Percentiles rank a stretch among this genome's conserved stretches.
phyloP scores from a whole-genome alignment of 495 filamentous ascomycete genomes.

The Aspergillus indologenus region DNA sequence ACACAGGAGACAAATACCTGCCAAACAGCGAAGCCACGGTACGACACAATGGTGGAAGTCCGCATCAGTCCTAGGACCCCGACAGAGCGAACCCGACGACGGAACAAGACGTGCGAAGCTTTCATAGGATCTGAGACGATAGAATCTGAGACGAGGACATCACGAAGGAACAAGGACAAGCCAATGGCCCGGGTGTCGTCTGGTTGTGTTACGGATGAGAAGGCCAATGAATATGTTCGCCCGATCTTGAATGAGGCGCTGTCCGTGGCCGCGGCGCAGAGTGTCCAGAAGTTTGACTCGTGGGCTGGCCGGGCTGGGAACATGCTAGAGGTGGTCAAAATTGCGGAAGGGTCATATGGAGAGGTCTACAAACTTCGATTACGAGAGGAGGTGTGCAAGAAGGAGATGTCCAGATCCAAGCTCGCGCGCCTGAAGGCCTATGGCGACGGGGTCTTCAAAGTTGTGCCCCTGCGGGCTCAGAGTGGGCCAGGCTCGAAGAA shows the following conservation, averaged over 20 bases:
- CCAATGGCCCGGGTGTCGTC: slow-evolving; percentile 29
- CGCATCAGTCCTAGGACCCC: slow-evolving; percentile 19
- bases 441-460: slow-evolving; percentile 48
- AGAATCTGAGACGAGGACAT: slow-evolving; percentile 13
- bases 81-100: background rate
- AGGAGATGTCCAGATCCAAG: slow-evolving; percentile 41
- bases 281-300: slow-evolving; percentile 40
- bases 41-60: slow-evolving; percentile 36
- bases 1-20: slow-evolving; percentile 4
- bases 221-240: slow-evolving; percentile 38
- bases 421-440: slow-evolving; percentile 38
- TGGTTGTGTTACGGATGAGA: slow-evolving; percentile 36
- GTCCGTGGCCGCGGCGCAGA: slow-evolving; percentile 35
- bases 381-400: slow-evolving; percentile 35
- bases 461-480: slow-evolving; percentile 46
- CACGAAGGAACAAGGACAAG: slow-evolving; percentile 22
- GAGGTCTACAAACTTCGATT: slow-evolving; percentile 49
- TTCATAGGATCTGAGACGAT: slow-evolving; percentile 9
- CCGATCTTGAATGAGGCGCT: slow-evolving; percentile 39
- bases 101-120: slow-evolving; percentile 2
- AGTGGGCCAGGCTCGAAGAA: slow-evolving; percentile 45
- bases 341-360: slow-evolving; percentile 52
- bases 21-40: slow-evolving; percentile 7
- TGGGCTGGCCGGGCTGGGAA: slow-evolving; percentile 42
- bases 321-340: slow-evolving; percentile 44